Percentiles rank a stretch among this genome's conserved stretches.
These are phyloP conservation scores for Exidia glandulosa DNA, from an alignment of 768 basidiomycete species.

Conservation along the genomic window DNA sequence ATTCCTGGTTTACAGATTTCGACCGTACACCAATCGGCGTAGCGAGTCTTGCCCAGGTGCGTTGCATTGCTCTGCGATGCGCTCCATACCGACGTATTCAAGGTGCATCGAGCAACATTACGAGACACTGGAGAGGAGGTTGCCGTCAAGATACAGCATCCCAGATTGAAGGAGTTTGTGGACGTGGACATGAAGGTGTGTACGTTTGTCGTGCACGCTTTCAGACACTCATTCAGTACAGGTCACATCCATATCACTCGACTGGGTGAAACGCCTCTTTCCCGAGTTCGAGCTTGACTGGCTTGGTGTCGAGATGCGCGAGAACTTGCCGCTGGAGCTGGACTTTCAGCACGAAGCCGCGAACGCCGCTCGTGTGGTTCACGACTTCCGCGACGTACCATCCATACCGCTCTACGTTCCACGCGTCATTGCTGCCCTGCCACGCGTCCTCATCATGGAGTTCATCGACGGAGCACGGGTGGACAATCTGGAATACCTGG, in stretches of 20 bases:
- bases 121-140: constrained; percentile 60
- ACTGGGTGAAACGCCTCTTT: constrained; percentile 86
- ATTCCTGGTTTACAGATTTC: constrained; percentile 75
- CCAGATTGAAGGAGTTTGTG: constrained; percentile 84
- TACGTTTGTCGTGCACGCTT: neutral
- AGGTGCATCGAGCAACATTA: constrained; percentile 43
- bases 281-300: constrained; percentile 94
- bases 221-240: constrained; percentile 5
- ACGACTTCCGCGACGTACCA: constrained; percentile 58
- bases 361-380: constrained; percentile 62
- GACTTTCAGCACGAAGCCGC: constrained; percentile 84
- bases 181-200: constrained; percentile 79
- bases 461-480: constrained; percentile 83
- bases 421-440: constrained; percentile 62
- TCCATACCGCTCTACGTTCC: constrained; percentile 73
- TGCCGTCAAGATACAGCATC: constrained; percentile 93
- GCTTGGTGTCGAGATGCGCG: constrained; percentile 90
- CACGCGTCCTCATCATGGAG: constrained; percentile 89
- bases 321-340: constrained; percentile 88
- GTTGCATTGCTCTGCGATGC: constrained; percentile 19
- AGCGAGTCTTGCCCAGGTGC: constrained; percentile 93
- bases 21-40: constrained; percentile 85
- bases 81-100: neutral
- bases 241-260: constrained; percentile 36
- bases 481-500: constrained; percentile 78